Evolutionary conservation across 495 filamentous ascomycete genomes (phyloP), one percentile per base, ranked within the genome.

Genomic region (Hypoxylon lenormandii): DNA sequence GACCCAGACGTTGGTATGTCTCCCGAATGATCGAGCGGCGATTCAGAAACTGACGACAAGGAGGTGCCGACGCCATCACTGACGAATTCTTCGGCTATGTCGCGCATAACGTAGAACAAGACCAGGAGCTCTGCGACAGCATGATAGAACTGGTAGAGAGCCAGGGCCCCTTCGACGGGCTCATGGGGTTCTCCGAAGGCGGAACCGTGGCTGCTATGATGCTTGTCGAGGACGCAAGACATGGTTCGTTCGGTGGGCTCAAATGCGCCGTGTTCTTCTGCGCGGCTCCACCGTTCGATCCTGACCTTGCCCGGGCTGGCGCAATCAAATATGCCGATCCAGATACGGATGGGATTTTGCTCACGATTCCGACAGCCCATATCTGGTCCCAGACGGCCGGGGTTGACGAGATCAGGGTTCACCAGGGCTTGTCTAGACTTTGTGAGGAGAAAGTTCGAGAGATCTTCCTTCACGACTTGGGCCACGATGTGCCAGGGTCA

Each of bases 161-260:
- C 61, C 60, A 85, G 50, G 88, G 87, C 0, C 88, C 88, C 1
- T 87, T 89, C 55, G 87, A 89, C 64, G 88, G 86, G 4, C 80
- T 90, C 19, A 84, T 90, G 53, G 88, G 88, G 28, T 90, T 90
- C 74, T 85, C 82, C 47, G 87, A 90, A 70, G 88, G 88, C n/a
- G 88, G 83, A 5, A 82, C 81, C 4, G 79, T 84, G 37, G 86
- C 87, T 4, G 86, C 77, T 0, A 86, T 77, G 64, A 76, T 80
- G 53, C 74, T 76, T 12, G 50, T 74, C 47, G 68, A 74, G 18
- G 64, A 76, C 58, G 30, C 67, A 13, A 66, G 69, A 42, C 58
- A 64, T 54, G 61, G 58, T 38, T 64, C 64, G 0, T 74, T 74
- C 22, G 72, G 67, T 30, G 58, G 45, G 4, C 30, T 76, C 11